A percentile compares a stretch with the other conserved stretches of the same genome.
phyloP scores from a whole-genome alignment of 768 basidiomycete genomes.

The Leccinum fibrillosum region DNA sequence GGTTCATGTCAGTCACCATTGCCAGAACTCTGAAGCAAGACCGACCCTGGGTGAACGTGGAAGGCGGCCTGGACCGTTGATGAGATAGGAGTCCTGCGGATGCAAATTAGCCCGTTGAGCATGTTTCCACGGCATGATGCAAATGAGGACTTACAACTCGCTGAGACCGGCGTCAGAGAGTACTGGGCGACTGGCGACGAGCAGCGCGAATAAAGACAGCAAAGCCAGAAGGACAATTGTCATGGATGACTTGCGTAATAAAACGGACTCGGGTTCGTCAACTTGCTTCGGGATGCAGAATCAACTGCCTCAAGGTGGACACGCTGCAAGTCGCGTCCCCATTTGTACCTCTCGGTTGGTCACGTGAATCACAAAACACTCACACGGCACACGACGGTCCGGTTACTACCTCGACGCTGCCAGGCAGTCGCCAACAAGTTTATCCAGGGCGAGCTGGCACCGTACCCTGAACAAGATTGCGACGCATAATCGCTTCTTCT shows the following conservation, averaged over 20 bases:
- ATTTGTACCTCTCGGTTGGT: slow-evolving; percentile 17
- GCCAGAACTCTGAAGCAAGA: slow-evolving; percentile 15
- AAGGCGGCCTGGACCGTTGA: slow-evolving; percentile 34
- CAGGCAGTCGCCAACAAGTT: background rate
- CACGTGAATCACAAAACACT: slow-evolving; percentile 22
- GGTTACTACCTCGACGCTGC: background rate
- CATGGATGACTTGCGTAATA: slow-evolving; percentile 25
- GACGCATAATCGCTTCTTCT: background rate
- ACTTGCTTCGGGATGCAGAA: slow-evolving; percentile 16
- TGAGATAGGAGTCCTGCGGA: slow-evolving; percentile 6
- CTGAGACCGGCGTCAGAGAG: slow-evolving; percentile 22
- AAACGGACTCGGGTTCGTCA: slow-evolving; percentile 1
- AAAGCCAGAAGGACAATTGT: slow-evolving; percentile 37
- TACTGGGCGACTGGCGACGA: slow-evolving; percentile 42
- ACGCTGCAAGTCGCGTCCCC: slow-evolving; percentile 20
- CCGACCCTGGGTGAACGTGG: slow-evolving; percentile 35
- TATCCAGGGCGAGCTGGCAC: background rate
- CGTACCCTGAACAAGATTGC: background rate
- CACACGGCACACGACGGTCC: slow-evolving; percentile 7
- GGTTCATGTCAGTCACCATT: slow-evolving; percentile 10
- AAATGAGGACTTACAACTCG: slow-evolving; percentile 27
- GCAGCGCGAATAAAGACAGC: slow-evolving; percentile 41
- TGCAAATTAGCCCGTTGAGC: slow-evolving; percentile 12
- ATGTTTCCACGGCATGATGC: slow-evolving; percentile 8
- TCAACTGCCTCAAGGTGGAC: slow-evolving; percentile 23